phyloP scores from a whole-genome alignment of 1,284 basidiomycete species.

The Uromyces viciae-fabae region DNA sequence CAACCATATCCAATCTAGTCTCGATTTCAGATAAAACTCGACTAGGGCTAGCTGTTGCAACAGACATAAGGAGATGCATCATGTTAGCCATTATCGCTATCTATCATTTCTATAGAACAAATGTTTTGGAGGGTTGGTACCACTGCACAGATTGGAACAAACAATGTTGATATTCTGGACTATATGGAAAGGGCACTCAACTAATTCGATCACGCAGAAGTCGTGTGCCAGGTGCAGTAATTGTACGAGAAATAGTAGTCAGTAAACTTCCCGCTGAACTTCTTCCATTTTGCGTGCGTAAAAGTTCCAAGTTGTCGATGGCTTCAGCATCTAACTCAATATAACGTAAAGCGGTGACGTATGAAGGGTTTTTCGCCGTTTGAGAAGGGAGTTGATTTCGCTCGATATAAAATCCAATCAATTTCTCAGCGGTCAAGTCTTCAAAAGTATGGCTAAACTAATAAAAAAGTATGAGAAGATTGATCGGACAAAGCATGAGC shows the following conservation, averaged over 20 bases:
- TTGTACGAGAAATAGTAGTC: constrained; percentile 19
- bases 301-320: constrained; percentile 26
- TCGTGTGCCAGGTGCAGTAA: constrained; percentile 33
- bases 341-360: neutral
- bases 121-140: too few species aligned
- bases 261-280: constrained; percentile 22
- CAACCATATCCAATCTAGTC: constrained; percentile 72
- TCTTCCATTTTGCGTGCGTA: constrained; percentile 21
- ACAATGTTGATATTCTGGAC: too few species aligned
- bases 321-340: constrained; percentile 27
- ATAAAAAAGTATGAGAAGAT: neutral
- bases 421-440: constrained; percentile 18
- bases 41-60: constrained; percentile 70
- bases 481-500: neutral
- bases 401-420: constrained; percentile 26
- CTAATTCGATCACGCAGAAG: constrained; percentile 27
- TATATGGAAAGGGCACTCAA: constrained; percentile 17
- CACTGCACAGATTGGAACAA: neutral
- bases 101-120: too few species aligned
- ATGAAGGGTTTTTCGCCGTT: neutral
- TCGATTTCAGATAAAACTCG: constrained; percentile 70
- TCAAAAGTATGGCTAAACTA: constrained; percentile 7
- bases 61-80: too few species aligned
- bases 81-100: constrained; percentile 69
- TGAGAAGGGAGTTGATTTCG: constrained; percentile 18